Evolutionary conservation across 1,284 basidiomycete genomes (phyloP).

Genomic region (Ustilago trichophora): DNA sequence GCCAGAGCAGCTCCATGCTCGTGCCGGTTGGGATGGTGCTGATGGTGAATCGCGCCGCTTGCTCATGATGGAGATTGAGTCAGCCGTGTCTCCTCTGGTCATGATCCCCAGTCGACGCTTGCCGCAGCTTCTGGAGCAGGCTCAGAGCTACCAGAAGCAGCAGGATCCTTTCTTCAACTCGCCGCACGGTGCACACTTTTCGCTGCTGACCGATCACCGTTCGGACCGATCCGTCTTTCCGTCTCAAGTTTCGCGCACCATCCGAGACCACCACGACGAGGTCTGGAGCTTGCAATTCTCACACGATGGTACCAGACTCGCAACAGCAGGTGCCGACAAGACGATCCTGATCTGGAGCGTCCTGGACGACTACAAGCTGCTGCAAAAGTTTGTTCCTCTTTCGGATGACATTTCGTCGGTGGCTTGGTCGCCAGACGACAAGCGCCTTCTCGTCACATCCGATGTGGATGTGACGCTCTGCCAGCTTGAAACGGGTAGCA

Average conservation of each 20-base stretch:
- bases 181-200: slow-evolving; percentile 71
- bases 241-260: slow-evolving; percentile 73
- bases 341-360: slow-evolving; percentile 83
- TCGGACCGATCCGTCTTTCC: slow-evolving; percentile 84
- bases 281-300: slow-evolving; percentile 97
- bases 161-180: slow-evolving; percentile 60
- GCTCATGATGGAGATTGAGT: slow-evolving; percentile 82
- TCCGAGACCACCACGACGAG: slow-evolving; percentile 87
- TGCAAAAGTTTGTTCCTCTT: slow-evolving; percentile 45
- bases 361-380: slow-evolving; percentile 35
- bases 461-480: slow-evolving; percentile 55
- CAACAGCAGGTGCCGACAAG: slow-evolving; percentile 86
- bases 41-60: slow-evolving; percentile 78
- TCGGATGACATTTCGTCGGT: slow-evolving; percentile 66
- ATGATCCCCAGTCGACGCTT: slow-evolving; percentile 93
- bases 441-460: slow-evolving; percentile 43
- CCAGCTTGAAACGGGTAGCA: slow-evolving; percentile 17
- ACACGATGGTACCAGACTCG: slow-evolving; percentile 83
- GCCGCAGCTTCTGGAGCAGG: slow-evolving; percentile 84
- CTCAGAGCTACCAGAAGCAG: slow-evolving; percentile 76
- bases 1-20: slow-evolving; percentile 80
- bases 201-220: slow-evolving; percentile 84
- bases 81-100: slow-evolving; percentile 84
- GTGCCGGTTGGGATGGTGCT: slow-evolving; percentile 89
- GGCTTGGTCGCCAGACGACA: slow-evolving; percentile 69